These are phyloP conservation scores for Mucor mucedo DNA, from an alignment of 371 early-diverging fungal genomes.

Conservation along the genomic window DNA sequence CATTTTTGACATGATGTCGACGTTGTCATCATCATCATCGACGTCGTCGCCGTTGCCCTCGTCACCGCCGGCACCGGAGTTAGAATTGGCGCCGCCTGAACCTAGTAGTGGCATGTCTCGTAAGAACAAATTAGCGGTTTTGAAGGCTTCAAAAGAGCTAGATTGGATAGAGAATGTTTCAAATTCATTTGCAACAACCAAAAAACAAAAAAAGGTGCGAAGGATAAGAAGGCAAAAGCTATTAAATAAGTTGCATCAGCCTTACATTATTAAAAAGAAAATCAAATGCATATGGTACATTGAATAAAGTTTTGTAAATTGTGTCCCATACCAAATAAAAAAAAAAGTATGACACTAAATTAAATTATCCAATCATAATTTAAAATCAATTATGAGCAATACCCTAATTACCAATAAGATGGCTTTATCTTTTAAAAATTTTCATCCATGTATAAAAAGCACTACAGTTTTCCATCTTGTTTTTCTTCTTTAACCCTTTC, in stretches of 20 bases:
- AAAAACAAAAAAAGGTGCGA: background rate
- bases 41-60: background rate
- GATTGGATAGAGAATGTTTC: constrained; percentile 19
- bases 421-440: background rate
- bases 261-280: constrained; percentile 4
- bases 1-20: background rate
- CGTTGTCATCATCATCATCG: background rate
- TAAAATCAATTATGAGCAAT: constrained; percentile 20
- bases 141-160: background rate
- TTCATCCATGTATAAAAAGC: background rate
- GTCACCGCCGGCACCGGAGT: no score
- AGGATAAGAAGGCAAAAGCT: constrained; percentile 10
- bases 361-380: constrained; percentile 4
- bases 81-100: no score
- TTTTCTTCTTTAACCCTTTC: constrained; percentile 13
- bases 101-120: no score
- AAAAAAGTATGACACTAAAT: background rate
- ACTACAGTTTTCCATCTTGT: background rate
- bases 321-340: background rate
- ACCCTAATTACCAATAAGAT: constrained; percentile 11
- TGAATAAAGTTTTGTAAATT: background rate
- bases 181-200: background rate
- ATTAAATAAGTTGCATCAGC: background rate
- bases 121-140: no score
- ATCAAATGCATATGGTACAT: constrained; percentile 5